Evolutionary conservation across 306 rosid genomes (phyloP).

Genomic region (Fragaria iinumae): DNA sequence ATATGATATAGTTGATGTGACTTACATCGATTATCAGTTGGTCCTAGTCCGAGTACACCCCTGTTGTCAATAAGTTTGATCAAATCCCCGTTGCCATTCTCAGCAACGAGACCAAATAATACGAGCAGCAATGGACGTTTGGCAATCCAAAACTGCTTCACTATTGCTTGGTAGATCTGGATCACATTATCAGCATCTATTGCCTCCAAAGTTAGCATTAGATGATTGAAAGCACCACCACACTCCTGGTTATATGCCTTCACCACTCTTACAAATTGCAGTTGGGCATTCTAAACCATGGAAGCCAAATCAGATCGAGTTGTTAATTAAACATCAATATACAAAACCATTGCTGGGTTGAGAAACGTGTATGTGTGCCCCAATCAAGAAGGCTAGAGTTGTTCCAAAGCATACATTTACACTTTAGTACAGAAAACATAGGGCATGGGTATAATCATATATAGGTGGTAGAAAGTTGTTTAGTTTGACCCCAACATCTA

Average conservation of each 20-base stretch:
- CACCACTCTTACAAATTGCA: background rate
- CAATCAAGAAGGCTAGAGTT: too few species aligned
- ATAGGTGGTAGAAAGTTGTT: too few species aligned
- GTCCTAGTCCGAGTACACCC: background rate
- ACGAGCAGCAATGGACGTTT: background rate
- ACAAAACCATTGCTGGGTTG: too few species aligned
- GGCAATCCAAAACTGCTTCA: background rate
- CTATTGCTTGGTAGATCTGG: background rate
- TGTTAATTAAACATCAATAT: background rate
- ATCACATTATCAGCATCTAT: background rate
- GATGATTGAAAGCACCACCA: background rate
- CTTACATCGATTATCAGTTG: conserved; percentile 1
- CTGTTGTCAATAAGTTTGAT: background rate
- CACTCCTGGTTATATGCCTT: background rate
- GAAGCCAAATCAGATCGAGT: background rate
- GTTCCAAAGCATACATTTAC: too few species aligned
- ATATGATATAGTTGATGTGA: background rate
- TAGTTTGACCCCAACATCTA: too few species aligned
- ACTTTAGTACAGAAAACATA: too few species aligned
- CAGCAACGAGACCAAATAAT: background rate
- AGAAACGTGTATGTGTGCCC: too few species aligned
- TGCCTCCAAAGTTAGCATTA: background rate
- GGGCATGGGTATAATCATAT: too few species aligned
- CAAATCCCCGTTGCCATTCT: background rate
- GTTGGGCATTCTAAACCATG: background rate